A percentile compares a stretch with the other conserved stretches of the same genome.
These are phyloP conservation scores for Calonectria pseudoturangicola DNA, from an alignment of 2,329 filamentous ascomycete genomes.

Conservation along the genomic window DNA sequence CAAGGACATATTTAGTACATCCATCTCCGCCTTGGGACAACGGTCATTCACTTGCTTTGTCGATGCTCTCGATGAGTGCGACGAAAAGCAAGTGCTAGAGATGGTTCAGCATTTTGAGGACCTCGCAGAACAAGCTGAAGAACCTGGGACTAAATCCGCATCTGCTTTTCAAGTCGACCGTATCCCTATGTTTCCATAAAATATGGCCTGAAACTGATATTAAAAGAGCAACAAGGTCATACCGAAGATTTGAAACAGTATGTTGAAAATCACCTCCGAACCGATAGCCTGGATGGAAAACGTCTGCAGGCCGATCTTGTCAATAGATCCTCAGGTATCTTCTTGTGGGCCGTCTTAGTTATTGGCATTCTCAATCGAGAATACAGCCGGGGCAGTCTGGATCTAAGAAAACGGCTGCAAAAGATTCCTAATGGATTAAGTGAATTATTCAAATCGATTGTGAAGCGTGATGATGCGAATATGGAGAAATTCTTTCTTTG, in stretches of 20 bases:
- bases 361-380: constrained; percentile 62
- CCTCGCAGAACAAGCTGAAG: constrained; percentile 55
- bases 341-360: constrained; percentile 66
- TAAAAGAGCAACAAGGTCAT: constrained; percentile 56
- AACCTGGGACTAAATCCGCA: background rate
- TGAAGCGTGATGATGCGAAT: constrained; percentile 67
- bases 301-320: constrained; percentile 51
- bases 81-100: constrained; percentile 61
- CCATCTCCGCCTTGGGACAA: rapidly evolving
- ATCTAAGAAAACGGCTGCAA: constrained; percentile 54
- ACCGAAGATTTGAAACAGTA: constrained; percentile 51
- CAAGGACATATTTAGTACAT: background rate
- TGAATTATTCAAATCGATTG: constrained; percentile 70
- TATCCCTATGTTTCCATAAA: constrained; percentile 65
- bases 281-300: background rate
- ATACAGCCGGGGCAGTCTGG: constrained; percentile 51
- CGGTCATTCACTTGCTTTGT: constrained; percentile 48
- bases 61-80: constrained; percentile 70
- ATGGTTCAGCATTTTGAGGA: constrained; percentile 65
- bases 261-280: constrained; percentile 35
- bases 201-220: constrained; percentile 48
- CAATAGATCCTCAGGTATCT: constrained; percentile 63
- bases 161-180: constrained; percentile 69
- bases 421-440: constrained; percentile 63
- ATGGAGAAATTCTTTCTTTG: constrained; percentile 65